Percentiles rank a stretch among this genome's conserved stretches.
phyloP scores from a whole-genome alignment of 441 rosid genomes.

The Euphorbia schlechtendalii region DNA sequence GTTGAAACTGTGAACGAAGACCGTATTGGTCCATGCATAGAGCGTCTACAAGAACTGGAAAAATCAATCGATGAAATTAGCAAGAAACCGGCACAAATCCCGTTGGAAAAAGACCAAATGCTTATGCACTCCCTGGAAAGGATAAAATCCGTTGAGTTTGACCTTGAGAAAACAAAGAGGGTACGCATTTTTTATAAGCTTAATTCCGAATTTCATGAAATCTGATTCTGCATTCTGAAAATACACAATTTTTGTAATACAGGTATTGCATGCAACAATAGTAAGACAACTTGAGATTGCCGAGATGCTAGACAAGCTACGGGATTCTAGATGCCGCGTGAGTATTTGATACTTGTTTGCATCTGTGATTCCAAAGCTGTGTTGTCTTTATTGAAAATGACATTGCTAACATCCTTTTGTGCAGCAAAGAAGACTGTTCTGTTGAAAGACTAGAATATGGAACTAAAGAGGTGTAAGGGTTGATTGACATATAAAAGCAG shows the following conservation, averaged over 20 bases:
- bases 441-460: too few species aligned
- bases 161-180: slow-evolving; percentile 85
- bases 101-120: slow-evolving; percentile 75
- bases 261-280: slow-evolving; percentile 69
- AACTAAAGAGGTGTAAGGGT: neutral
- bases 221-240: neutral
- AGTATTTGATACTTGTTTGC: slow-evolving; percentile 27
- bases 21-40: slow-evolving; percentile 50
- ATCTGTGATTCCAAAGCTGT: neutral
- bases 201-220: slow-evolving; percentile 7
- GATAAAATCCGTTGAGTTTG: slow-evolving; percentile 79
- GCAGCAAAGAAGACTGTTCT: slow-evolving; percentile 56
- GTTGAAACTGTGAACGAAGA: slow-evolving; percentile 39
- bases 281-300: slow-evolving; percentile 74
- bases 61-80: slow-evolving; percentile 51
- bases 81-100: slow-evolving; percentile 62
- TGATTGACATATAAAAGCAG: neutral
- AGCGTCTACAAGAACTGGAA: slow-evolving; percentile 72
- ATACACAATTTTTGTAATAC: slow-evolving; percentile 16
- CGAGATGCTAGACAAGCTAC: slow-evolving; percentile 46
- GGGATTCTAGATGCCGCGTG: slow-evolving; percentile 55
- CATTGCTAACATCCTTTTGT: slow-evolving; percentile 3
- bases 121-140: slow-evolving; percentile 77
- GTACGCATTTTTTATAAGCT: slow-evolving; percentile 38
- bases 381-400: neutral